A percentile compares a stretch with the other conserved stretches of the same genome.
These are phyloP conservation scores for Trametes gibbosa DNA, from an alignment of 768 basidiomycete species.

Conservation along the genomic window DNA sequence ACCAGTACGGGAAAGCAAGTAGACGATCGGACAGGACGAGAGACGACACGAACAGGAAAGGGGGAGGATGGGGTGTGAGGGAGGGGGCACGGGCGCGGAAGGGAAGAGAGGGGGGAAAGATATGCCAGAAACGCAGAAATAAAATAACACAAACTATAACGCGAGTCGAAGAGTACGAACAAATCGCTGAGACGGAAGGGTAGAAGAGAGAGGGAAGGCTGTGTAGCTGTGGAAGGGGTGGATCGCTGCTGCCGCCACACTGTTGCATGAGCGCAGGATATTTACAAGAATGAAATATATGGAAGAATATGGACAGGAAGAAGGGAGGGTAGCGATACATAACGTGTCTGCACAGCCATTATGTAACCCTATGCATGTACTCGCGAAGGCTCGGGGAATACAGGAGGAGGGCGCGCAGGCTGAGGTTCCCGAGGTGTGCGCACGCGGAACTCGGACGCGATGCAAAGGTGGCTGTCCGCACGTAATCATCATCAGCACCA, in stretches of 20 bases:
- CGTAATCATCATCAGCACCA: conserved; percentile 11
- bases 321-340: conserved; percentile 13
- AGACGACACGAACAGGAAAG: conserved; percentile 3
- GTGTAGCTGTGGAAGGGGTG: conserved; percentile 1
- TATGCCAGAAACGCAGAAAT: conserved; percentile 1
- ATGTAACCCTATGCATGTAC: conserved; percentile 25
- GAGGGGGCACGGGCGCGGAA: neutral
- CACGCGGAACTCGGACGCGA: conserved; percentile 74
- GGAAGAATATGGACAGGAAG: conserved; percentile 14
- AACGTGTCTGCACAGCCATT: neutral
- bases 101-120: neutral
- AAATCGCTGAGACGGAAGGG: neutral
- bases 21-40: conserved; percentile 17
- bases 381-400: conserved; percentile 40
- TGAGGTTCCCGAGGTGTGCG: conserved; percentile 60
- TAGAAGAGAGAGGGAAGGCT: conserved; percentile 1
- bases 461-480: conserved; percentile 61
- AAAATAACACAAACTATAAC: conserved; percentile 21
- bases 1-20: conserved; percentile 26
- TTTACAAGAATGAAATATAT: conserved; percentile 27
- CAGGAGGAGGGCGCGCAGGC: conserved; percentile 35
- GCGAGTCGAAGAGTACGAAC: conserved; percentile 1
- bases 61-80: neutral
- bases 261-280: conserved; percentile 17
- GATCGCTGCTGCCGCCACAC: conserved; percentile 10